A percentile compares a stretch with the other conserved stretches of the same genome.
Conservation (phyloP, 2,329 filamentous ascomycete species). For the Tolypocladium amazonense region DNA sequence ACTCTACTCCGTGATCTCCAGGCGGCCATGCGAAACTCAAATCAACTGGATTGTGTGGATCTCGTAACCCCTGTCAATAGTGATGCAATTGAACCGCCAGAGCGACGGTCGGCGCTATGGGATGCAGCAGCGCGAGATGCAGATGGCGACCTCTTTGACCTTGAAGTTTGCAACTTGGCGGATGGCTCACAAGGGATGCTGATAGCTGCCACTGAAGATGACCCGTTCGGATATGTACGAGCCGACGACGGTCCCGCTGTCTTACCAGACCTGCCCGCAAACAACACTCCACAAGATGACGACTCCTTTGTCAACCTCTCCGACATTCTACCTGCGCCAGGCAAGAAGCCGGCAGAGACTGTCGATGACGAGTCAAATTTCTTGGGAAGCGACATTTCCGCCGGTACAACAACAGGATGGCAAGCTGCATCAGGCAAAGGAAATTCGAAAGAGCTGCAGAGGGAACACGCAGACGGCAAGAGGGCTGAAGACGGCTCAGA, state of each 20-base stretch:
- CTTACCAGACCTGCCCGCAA: background rate
- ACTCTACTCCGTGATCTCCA: constrained; percentile 53
- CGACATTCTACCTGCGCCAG: constrained; percentile 10
- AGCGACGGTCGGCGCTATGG: constrained; percentile 48
- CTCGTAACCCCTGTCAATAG: constrained; percentile 29
- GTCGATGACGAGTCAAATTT: constrained; percentile 7
- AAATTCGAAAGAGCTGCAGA: background rate
- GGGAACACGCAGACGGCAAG: background rate
- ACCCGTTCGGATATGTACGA: constrained; percentile 28
- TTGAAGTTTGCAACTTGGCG: constrained; percentile 50
- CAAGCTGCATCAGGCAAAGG: background rate
- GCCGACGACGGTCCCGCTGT: constrained; percentile 2
- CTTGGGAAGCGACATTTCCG: constrained; percentile 11
- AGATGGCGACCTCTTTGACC: constrained; percentile 52
- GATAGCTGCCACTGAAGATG: constrained; percentile 12
- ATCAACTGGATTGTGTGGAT: constrained; percentile 26
- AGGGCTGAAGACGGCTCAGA: background rate
- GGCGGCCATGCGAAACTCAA: constrained; percentile 49
- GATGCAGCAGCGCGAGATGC: constrained; percentile 55
- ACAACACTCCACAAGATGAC: constrained; percentile 1
- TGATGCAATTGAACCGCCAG: constrained; percentile 21
- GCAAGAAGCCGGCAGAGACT: background rate
- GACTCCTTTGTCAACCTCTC: constrained; percentile 13
- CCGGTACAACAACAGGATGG: constrained; percentile 1
- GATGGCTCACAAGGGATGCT: constrained; percentile 24